Evolutionary conservation across 208 protist species (phyloP).

Genomic region (Wallacemonas sp.): DNA sequence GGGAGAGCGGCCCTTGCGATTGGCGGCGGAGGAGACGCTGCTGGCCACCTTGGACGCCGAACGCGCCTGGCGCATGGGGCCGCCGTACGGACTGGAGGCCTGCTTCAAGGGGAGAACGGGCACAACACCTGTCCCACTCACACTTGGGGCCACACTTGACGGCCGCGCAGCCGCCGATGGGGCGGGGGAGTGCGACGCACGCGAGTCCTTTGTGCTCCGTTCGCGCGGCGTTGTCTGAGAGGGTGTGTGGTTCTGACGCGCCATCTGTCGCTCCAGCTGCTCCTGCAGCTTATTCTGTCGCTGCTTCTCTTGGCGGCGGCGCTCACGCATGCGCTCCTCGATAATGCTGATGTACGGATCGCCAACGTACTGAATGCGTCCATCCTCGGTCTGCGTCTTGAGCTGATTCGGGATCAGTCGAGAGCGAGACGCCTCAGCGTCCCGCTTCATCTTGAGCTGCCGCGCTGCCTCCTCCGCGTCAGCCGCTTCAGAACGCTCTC

Average conservation of each 20-base stretch:
- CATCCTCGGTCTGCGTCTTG: slow-evolving; percentile 21
- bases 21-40: background rate
- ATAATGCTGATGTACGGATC: slow-evolving; percentile 42
- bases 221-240: background rate
- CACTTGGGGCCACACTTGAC: background rate
- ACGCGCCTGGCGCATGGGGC: background rate
- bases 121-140: background rate
- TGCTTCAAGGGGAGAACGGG: background rate
- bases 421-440: slow-evolving; percentile 14
- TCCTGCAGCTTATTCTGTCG: slow-evolving; percentile 26
- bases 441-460: slow-evolving; percentile 15
- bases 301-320: slow-evolving; percentile 29
- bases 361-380: slow-evolving; percentile 46
- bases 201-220: background rate
- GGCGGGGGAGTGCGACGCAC: background rate
- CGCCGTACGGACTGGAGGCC: background rate
- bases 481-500: slow-evolving; percentile 11
- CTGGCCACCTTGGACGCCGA: background rate
- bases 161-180: background rate
- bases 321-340: slow-evolving; percentile 43
- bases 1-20: background rate
- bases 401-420: slow-evolving; percentile 50
- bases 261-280: slow-evolving; percentile 9
- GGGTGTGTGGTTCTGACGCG: background rate
- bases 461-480: slow-evolving; percentile 17